These are phyloP conservation scores for Afroboletus lepidellus DNA, from an alignment of 1,284 basidiomycete genomes.

Conservation along the genomic window DNA sequence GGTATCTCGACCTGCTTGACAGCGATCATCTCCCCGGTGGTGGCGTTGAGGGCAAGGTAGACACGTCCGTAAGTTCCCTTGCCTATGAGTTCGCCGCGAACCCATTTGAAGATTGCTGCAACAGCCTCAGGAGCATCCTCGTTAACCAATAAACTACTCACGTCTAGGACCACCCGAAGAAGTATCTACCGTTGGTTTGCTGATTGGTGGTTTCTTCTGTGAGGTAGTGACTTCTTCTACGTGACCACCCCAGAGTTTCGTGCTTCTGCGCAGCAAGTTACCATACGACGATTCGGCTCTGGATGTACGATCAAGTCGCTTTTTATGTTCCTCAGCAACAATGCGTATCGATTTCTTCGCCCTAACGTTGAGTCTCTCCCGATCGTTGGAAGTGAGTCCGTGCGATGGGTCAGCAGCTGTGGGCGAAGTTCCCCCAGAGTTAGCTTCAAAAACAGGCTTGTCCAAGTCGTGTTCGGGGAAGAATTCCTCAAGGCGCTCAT, in stretches of 20 bases:
- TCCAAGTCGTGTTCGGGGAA: slow-evolving; percentile 98
- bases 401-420: slow-evolving; percentile 60
- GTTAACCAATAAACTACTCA: slow-evolving; percentile 38
- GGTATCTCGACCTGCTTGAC: slow-evolving; percentile 99
- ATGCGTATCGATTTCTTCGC: slow-evolving; percentile 89
- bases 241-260: slow-evolving; percentile 94
- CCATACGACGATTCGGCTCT: slow-evolving; percentile 47
- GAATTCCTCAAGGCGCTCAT: slow-evolving; percentile 90
- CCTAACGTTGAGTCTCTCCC: slow-evolving; percentile 44
- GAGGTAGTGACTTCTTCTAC: slow-evolving; percentile 88
- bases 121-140: slow-evolving; percentile 18
- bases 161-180: slow-evolving; percentile 59
- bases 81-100: slow-evolving; percentile 95
- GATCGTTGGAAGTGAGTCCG: slow-evolving; percentile 36
- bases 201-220: slow-evolving; percentile 49
- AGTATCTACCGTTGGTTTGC: slow-evolving; percentile 50
- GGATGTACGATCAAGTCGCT: slow-evolving; percentile 61
- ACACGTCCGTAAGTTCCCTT: slow-evolving; percentile 96
- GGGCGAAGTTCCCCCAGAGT: slow-evolving; percentile 75
- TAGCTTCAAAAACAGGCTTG: slow-evolving; percentile 89
- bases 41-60: slow-evolving; percentile 96
- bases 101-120: slow-evolving; percentile 94
- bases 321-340: slow-evolving; percentile 83
- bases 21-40: slow-evolving; percentile 98
- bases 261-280: slow-evolving; percentile 73